Evolutionary conservation across 2,329 filamentous ascomycete genomes (phyloP).

Genomic region (Westerdykella aurantiaca): DNA sequence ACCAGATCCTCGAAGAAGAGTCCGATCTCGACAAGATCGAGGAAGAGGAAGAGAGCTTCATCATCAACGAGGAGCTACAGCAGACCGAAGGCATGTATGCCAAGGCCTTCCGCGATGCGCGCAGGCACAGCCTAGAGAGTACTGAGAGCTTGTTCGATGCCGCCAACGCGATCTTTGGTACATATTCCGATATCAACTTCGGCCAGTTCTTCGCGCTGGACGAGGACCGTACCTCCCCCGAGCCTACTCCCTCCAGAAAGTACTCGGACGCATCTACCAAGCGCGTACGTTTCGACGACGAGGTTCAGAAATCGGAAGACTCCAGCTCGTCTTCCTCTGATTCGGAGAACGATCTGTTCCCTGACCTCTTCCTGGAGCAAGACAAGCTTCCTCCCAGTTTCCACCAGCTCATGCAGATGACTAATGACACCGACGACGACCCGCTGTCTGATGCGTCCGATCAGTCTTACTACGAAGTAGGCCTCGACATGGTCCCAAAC

Average conservation of each 20-base stretch:
- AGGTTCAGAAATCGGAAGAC: slow-evolving; percentile 60
- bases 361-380: slow-evolving; percentile 73
- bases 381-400: slow-evolving; percentile 66
- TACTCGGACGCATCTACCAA: slow-evolving; percentile 44
- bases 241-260: slow-evolving; percentile 29
- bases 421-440: slow-evolving; percentile 37
- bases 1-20: slow-evolving; percentile 69
- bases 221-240: slow-evolving; percentile 36
- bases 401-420: slow-evolving; percentile 65
- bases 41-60: slow-evolving; percentile 71
- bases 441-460: slow-evolving; percentile 40
- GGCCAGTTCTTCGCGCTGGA: slow-evolving; percentile 37
- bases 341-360: slow-evolving; percentile 62
- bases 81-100: slow-evolving; percentile 25
- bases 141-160: slow-evolving; percentile 12
- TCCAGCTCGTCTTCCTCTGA: slow-evolving; percentile 43
- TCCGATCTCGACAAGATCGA: slow-evolving; percentile 75
- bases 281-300: slow-evolving; percentile 67
- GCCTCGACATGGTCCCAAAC: slow-evolving; percentile 42
- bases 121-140: slow-evolving; percentile 32
- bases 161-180: slow-evolving; percentile 8
- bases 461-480: slow-evolving; percentile 58
- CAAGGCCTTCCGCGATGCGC: slow-evolving; percentile 28
- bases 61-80: slow-evolving; percentile 45
- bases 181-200: slow-evolving; percentile 32